Base-by-base conservation (phyloP, 805 yeast genomes). In the Nakazawaea ishiwadae region DNA sequence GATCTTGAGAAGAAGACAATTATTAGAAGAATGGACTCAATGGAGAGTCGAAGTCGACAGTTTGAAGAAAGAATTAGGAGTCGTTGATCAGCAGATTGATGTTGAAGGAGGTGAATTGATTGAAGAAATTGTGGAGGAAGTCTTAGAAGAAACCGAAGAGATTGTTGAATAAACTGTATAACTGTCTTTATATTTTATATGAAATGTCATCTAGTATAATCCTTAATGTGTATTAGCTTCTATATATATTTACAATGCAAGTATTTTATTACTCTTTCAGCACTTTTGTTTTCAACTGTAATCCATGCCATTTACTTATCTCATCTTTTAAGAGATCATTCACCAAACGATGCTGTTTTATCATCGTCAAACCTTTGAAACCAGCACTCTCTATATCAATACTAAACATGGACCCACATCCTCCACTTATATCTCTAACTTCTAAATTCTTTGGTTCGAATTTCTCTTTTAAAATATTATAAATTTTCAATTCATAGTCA, bases 331-430 rank as follows among this genome's bases (percentile, higher is more conserved):
- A 68, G 2, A 80, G 68, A 41, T 78, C 76, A 61, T 93, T 91
- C 12, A 93, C 98, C 50, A 91, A 60, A 46, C 96, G 73, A 55
- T 93, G 99, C 60, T 93, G 99, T 56, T 89, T 90, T 49, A 93
- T 72, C 80, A 87, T 87, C 1, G 86, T 68, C 33, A 86, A 56
- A 0, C 96, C 96, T 51, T 84, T 78, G 63, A 93, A 93, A 53
- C 77, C 66, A 2, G 68, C 70, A 40, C 93, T 80, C 35, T 80
- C 84, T 14, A 93, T 75, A 44, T 71, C 66, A 38, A 93, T 91
- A 36, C 96, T 88, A 64, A 88, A 93, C 99, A 93, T 93, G 5
- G 97, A 89, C 1, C 99, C 99, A 63, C 99, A 93, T 1, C 99
- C 99, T 15, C 91, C 98, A 20, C 93, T 81, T 7, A 91, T 79